A percentile compares a stretch with the other conserved stretches of the same genome.
phyloP scores from a whole-genome alignment of 495 filamentous ascomycete species.

The Penicillium bovifimosum region DNA sequence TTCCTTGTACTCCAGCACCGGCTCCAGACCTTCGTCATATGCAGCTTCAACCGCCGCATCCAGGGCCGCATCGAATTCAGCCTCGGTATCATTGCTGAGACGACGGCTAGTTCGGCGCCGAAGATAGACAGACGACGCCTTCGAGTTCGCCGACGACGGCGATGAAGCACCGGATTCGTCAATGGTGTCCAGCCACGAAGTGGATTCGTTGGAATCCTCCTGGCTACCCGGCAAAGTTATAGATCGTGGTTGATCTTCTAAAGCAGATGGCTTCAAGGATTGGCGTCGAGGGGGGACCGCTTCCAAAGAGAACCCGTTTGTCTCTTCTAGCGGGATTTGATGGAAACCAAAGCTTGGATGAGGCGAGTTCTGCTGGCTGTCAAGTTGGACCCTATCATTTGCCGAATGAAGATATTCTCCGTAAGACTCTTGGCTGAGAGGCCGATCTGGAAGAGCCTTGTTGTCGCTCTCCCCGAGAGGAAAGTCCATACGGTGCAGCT shows the following conservation, averaged over 20 bases:
- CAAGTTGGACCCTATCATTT: conserved; percentile 33
- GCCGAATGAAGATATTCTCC: conserved; percentile 43
- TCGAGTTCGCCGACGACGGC: conserved; percentile 74
- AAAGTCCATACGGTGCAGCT: conserved; percentile 67
- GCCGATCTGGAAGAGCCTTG: conserved; percentile 73
- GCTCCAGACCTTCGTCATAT: conserved; percentile 88
- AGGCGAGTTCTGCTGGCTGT: conserved; percentile 19
- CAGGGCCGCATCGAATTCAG: conserved; percentile 90
- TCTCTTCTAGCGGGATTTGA: conserved; percentile 17
- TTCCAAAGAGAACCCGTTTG: conserved; percentile 17
- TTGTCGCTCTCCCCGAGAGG: conserved; percentile 48
- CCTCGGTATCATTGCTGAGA: conserved; percentile 72
- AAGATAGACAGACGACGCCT: conserved; percentile 63
- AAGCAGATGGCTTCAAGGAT: conserved; percentile 32
- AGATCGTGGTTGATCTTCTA: conserved; percentile 24
- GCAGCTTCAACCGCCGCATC: conserved; percentile 96
- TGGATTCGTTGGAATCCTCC: conserved; percentile 63
- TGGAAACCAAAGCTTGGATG: conserved; percentile 18
- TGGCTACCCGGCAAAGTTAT: conserved; percentile 6
- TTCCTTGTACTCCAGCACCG: conserved; percentile 45
- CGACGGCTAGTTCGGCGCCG: conserved; percentile 60
- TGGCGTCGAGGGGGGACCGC: conserved; percentile 37
- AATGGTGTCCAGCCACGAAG: conserved; percentile 94
- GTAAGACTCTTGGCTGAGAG: conserved; percentile 62
- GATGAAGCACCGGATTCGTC: conserved; percentile 88